phyloP scores from a whole-genome alignment of 2,329 filamentous ascomycete genomes.

The Ophioceras dolichostomum region DNA sequence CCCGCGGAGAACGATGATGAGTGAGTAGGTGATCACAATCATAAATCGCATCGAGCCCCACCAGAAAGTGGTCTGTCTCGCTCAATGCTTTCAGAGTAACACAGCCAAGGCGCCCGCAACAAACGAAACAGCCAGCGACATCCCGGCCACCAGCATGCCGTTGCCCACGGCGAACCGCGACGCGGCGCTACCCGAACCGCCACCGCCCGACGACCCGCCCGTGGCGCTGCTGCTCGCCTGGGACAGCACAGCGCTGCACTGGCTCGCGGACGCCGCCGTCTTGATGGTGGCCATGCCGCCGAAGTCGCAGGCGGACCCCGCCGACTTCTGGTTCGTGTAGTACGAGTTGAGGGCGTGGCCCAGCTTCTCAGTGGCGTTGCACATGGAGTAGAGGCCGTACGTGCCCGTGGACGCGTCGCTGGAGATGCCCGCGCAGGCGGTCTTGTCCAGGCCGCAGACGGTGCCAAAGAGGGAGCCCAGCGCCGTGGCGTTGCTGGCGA shows the following conservation, averaged over 20 bases:
- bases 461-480: conserved; percentile 57
- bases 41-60: too few species aligned
- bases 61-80: too few species aligned
- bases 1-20: too few species aligned
- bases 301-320: conserved; percentile 52
- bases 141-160: too few species aligned
- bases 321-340: conserved; percentile 41
- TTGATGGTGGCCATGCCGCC: conserved; percentile 43
- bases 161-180: too few species aligned
- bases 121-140: too few species aligned
- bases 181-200: neutral
- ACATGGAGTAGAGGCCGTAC: conserved; percentile 68
- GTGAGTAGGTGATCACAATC: too few species aligned
- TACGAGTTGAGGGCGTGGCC: conserved; percentile 60
- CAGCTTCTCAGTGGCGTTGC: conserved; percentile 54
- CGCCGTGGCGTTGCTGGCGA: conserved; percentile 38
- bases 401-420: conserved; percentile 50
- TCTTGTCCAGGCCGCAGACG: conserved; percentile 47
- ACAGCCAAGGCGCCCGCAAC: too few species aligned
- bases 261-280: conserved; percentile 37
- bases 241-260: conserved; percentile 32
- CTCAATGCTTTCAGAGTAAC: too few species aligned
- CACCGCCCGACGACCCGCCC: neutral
- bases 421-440: conserved; percentile 52
- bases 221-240: neutral